phyloP scores from a whole-genome alignment of 306 rosid species.

The Amphicarpaea edgeworthii region DNA sequence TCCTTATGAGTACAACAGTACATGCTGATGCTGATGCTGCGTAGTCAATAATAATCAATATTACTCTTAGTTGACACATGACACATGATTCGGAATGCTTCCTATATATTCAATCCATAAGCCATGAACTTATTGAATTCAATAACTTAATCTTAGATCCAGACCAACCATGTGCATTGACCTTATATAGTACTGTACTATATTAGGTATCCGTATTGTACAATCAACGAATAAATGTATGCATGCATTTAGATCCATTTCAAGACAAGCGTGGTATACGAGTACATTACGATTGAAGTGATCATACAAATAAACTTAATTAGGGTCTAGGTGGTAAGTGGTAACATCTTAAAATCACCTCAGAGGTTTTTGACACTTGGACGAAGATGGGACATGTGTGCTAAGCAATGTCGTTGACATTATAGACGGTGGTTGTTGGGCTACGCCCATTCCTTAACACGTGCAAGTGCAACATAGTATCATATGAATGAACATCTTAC shows the following conservation, averaged over 20 bases:
- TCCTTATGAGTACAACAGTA: neutral
- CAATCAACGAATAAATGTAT: too few species aligned
- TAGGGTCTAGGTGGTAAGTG: too few species aligned
- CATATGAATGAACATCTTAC: neutral
- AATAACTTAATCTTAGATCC: slow-evolving; percentile 30
- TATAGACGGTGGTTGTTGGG: neutral
- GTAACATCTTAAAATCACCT: too few species aligned
- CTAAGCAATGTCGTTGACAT: neutral
- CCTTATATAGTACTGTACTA: neutral
- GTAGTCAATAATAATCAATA: too few species aligned
- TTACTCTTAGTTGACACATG: neutral
- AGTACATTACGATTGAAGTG: too few species aligned
- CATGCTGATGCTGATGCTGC: too few species aligned
- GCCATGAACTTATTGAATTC: slow-evolving; percentile 17
- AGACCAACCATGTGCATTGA: slow-evolving; percentile 42
- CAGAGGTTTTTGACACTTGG: neutral
- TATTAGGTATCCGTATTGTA: too few species aligned
- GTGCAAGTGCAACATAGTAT: neutral
- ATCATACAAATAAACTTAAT: too few species aligned
- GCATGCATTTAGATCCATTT: too few species aligned
- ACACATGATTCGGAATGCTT: too few species aligned
- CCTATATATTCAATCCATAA: neutral
- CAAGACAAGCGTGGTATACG: too few species aligned
- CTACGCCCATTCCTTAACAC: slow-evolving; percentile 7
- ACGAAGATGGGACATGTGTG: neutral